phyloP scores from a whole-genome alignment of 192 early-diverging fungal species.

The Irineochytrium annulatum region DNA sequence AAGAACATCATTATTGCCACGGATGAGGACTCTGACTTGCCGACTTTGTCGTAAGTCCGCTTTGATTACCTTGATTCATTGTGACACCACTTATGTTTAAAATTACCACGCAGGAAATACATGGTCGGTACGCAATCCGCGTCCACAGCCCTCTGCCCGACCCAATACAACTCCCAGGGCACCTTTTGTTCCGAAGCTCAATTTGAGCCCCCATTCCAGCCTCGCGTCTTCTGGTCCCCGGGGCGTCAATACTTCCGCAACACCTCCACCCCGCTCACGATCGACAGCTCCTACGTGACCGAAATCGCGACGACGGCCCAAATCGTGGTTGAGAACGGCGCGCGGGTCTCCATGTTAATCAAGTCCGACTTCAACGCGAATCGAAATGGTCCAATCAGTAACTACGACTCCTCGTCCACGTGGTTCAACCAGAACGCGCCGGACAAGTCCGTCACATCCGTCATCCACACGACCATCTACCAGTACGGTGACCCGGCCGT shows the following conservation, averaged over 20 bases:
- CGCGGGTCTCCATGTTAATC: conserved; percentile 25
- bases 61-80: too few relatives aligned
- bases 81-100: too few relatives aligned
- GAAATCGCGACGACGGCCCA: conserved; percentile 30
- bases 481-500: conserved; percentile 38
- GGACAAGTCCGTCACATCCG: background rate
- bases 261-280: conserved; percentile 3
- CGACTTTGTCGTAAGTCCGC: background rate
- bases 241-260: conserved; percentile 27
- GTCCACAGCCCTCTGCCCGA: conserved; percentile 17
- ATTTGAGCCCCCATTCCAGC: conserved; percentile 20
- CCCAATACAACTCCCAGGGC: conserved; percentile 6
- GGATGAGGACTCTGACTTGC: conserved; percentile 40
- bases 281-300: conserved; percentile 21
- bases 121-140: too few relatives aligned
- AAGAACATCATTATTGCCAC: conserved; percentile 36
- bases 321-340: conserved; percentile 3
- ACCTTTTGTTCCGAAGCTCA: background rate
- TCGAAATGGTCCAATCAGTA: conserved; percentile 25
- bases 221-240: background rate
- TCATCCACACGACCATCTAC: conserved; percentile 31
- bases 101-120: too few relatives aligned
- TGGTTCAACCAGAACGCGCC: conserved; percentile 3
- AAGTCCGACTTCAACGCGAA: conserved; percentile 35
- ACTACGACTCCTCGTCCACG: conserved; percentile 7